These are phyloP conservation scores for Geranium brycei DNA, from an alignment of 345 rosid genomes.

Conservation along the genomic window DNA sequence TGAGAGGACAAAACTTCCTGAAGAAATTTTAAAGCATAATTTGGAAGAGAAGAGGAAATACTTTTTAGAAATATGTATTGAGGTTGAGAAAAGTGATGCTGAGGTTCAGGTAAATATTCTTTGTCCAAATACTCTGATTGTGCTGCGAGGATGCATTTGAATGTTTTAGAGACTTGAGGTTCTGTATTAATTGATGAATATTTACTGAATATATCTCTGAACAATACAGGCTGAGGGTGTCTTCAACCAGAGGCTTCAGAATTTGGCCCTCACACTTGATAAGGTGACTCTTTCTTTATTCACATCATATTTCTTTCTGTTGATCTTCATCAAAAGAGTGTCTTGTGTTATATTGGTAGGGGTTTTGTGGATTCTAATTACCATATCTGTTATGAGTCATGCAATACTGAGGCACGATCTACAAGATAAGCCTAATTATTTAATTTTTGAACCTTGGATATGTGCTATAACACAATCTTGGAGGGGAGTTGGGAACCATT, in stretches of 20 bases:
- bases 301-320: no score
- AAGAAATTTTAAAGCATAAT: conserved; percentile 79
- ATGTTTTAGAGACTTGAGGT: no score
- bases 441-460: no score
- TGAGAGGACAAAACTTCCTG: conserved; percentile 95
- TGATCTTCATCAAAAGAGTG: no score
- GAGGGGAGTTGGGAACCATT: no score
- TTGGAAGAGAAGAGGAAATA: conserved; percentile 88
- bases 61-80: conserved; percentile 54
- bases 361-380: no score
- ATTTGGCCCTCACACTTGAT: conserved; percentile 94
- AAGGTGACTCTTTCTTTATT: conserved; percentile 35
- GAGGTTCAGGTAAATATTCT: conserved; percentile 96
- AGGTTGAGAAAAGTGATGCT: conserved; percentile 95
- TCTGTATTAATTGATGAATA: not conserved
- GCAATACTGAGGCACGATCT: no score
- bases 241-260: conserved; percentile 98
- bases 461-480: no score
- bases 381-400: no score
- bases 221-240: conserved; percentile 92
- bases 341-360: no score
- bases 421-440: no score
- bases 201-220: conserved; percentile 10
- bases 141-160: not conserved
- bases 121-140: conserved; percentile 4